These are phyloP conservation scores for Cucumis melo DNA, from an alignment of 306 rosid species.

Conservation along the genomic window DNA sequence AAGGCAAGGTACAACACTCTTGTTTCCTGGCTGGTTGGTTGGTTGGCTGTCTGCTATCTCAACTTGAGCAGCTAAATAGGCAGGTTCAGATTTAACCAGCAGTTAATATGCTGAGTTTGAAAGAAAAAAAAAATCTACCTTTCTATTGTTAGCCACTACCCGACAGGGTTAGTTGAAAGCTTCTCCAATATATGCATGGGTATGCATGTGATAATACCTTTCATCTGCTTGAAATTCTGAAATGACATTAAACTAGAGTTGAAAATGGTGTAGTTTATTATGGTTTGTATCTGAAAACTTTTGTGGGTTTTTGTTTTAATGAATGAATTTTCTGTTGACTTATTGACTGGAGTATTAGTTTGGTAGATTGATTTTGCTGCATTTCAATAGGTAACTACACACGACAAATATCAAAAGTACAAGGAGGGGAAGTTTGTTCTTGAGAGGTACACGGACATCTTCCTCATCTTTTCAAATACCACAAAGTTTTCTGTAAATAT, in stretches of 20 bases:
- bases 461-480: not conserved
- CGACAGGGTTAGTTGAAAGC: not conserved
- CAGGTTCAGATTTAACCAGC: not conserved
- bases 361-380: not conserved
- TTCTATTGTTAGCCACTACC: not conserved
- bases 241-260: not conserved
- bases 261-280: not conserved
- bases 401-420: slow-evolving; percentile 54
- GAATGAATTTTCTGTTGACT: not conserved
- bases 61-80: not conserved
- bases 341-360: not conserved
- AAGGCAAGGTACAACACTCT: not conserved
- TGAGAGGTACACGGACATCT: slow-evolving; percentile 35
- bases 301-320: not conserved
- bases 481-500: not conserved
- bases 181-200: not conserved
- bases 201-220: not conserved
- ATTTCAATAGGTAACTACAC: slow-evolving; percentile 46
- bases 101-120: not conserved
- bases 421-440: slow-evolving; percentile 86
- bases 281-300: not conserved
- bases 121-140: not conserved
- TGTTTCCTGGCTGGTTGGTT: not conserved
- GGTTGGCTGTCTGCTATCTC: not conserved
- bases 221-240: not conserved